Evolutionary conservation across 2,329 filamentous ascomycete genomes (phyloP).

Genomic region (Fusarium sp.): DNA sequence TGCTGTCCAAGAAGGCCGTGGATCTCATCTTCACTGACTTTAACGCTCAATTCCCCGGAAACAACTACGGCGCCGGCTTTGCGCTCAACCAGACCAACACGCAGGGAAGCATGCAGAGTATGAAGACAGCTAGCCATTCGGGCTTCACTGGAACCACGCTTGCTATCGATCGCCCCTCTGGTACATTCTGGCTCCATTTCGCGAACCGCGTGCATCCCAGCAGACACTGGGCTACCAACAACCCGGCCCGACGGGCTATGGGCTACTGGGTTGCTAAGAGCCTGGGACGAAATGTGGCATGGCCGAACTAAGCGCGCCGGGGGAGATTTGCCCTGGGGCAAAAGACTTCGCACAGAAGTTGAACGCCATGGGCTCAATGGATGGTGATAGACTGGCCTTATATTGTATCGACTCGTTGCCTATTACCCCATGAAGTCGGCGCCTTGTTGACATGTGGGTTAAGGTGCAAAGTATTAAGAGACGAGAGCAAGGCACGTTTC

Average conservation of each 20-base stretch:
- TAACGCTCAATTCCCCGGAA: constrained; percentile 41
- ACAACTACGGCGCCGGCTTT: constrained; percentile 45
- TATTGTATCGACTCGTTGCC: neutral
- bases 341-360: neutral
- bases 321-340: neutral
- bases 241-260: neutral
- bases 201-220: neutral
- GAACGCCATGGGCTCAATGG: neutral
- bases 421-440: neutral
- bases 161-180: constrained; percentile 34
- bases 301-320: neutral
- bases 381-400: neutral
- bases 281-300: neutral
- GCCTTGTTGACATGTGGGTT: neutral
- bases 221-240: neutral
- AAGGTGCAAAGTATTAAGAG: neutral
- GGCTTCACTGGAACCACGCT: constrained; percentile 41
- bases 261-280: neutral
- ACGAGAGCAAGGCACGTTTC: neutral
- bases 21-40: neutral
- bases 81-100: constrained; percentile 48
- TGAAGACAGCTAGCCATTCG: constrained; percentile 37
- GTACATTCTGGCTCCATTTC: neutral
- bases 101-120: constrained; percentile 42
- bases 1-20: neutral